Evolutionary conservation across 2,329 filamentous ascomycete genomes (phyloP), one percentile per base, ranked within the genome.

Genomic region (Stemphylium vesicarium): DNA sequence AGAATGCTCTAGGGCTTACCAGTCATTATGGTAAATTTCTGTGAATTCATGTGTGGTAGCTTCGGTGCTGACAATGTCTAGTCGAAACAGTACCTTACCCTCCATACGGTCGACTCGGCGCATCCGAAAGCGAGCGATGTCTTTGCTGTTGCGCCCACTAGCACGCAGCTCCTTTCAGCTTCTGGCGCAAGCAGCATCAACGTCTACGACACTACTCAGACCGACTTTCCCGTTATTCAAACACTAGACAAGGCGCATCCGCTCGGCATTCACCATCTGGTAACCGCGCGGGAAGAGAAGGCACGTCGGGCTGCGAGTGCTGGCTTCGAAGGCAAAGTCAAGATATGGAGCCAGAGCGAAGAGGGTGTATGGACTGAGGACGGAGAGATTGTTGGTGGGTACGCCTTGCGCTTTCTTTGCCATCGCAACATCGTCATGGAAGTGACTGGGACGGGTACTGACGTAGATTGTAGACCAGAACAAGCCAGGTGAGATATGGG

Each of bases 81-180:
- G 95, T 99, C 95, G 51, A 98, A 98, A 81, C 95, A 98, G 88
- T 99, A 97, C 76, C 85, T 99, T 60, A 96, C 94, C 70, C 89
- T 90, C 64, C 91, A 96, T 77, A 94, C 92, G 38, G 86, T 96
- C 75, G 90, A 96, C 74, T 85, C 92, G 81, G 92, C 91, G 60
- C 92, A 96, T 78, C 82, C 87, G 64, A 65, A 66, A 31, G 64
- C 66, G 8, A 88, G 88, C 61, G 91, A 96, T 73, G 90, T 97
- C 62, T 96, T 93, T 77, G 87, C 89, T 38, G 78, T 96, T 56
- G 91, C 92, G 4, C 84, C 91, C 36, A 96, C 92, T 1, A 80
- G 85, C 2, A 88, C 81, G 40, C 83, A 88, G 33, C 81, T 98
- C 13, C 80, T 99, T 63, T 96, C 93, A 6, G 91, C 87, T 20